A percentile compares a stretch with the other conserved stretches of the same genome.
These are phyloP conservation scores for Fusarium kyushuense DNA, from an alignment of 2,329 filamentous ascomycete species.

Conservation along the genomic window DNA sequence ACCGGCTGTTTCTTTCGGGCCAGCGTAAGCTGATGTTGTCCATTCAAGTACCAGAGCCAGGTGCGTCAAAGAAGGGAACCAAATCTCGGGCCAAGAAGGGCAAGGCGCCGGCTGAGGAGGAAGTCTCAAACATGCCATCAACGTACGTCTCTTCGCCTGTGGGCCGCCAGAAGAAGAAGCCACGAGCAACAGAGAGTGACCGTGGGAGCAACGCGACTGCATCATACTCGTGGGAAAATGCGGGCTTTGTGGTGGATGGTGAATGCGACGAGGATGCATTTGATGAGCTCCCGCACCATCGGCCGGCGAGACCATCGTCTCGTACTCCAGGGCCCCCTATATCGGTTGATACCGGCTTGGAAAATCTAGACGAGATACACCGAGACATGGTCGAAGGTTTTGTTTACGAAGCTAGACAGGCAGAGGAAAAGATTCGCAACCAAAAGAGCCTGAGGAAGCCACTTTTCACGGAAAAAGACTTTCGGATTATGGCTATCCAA, in stretches of 20 bases:
- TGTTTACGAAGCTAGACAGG: slow-evolving; percentile 68
- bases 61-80: slow-evolving; percentile 48
- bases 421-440: slow-evolving; percentile 72
- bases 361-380: slow-evolving; percentile 69
- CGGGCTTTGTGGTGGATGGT: slow-evolving; percentile 63
- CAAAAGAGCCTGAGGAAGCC: slow-evolving; percentile 67
- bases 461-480: slow-evolving; percentile 76
- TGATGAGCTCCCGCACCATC: slow-evolving; percentile 56
- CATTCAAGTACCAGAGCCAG: slow-evolving; percentile 55
- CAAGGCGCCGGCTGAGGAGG: slow-evolving; percentile 53
- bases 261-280: slow-evolving; percentile 58
- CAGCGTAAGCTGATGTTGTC: slow-evolving; percentile 60
- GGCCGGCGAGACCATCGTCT: slow-evolving; percentile 54
- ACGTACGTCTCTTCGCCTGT: slow-evolving; percentile 67
- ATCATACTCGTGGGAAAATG: slow-evolving; percentile 53
- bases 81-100: slow-evolving; percentile 52
- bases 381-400: slow-evolving; percentile 74
- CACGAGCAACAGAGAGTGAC: slow-evolving; percentile 45
- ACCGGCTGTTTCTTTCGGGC: slow-evolving; percentile 58
- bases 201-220: slow-evolving; percentile 57
- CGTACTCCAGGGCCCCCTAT: slow-evolving; percentile 67
- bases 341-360: slow-evolving; percentile 65
- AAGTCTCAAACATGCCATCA: slow-evolving; percentile 58
- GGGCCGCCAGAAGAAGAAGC: slow-evolving; percentile 51
- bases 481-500: slow-evolving; percentile 78